phyloP scores from a whole-genome alignment of 2,329 filamentous ascomycete genomes.

The Colletotrichum acutatum region DNA sequence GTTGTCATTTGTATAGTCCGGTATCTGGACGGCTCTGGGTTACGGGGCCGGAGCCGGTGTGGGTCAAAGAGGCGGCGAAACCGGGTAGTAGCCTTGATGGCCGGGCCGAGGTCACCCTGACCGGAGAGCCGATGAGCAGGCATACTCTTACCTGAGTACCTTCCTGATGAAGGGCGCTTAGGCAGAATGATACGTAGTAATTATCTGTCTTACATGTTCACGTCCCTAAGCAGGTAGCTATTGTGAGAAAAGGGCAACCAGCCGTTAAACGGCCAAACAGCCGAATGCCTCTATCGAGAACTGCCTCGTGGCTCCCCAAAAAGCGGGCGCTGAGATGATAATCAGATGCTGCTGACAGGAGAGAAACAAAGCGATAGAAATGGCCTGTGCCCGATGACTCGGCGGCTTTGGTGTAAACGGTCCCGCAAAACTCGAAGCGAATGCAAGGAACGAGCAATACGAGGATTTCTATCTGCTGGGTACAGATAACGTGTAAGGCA shows the following conservation, averaged over 20 bases:
- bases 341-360: background rate
- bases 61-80: background rate
- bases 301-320: background rate
- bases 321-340: background rate
- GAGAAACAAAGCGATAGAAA: background rate
- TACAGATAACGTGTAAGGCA: background rate
- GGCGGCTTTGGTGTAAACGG: background rate
- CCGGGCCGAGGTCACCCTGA: background rate
- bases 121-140: background rate
- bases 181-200: too few relatives aligned
- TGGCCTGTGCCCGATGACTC: background rate
- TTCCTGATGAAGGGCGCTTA: too few relatives aligned
- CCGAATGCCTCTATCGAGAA: background rate
- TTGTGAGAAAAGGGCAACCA: background rate
- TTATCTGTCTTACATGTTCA: too few relatives aligned
- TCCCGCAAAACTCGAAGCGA: background rate
- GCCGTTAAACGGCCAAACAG: background rate
- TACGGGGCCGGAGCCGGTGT: background rate
- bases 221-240: too few relatives aligned
- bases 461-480: background rate
- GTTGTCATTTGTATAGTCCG: background rate
- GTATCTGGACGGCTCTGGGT: background rate
- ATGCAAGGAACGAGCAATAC: background rate
- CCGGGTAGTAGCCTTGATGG: too few relatives aligned
- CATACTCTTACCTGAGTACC: too few relatives aligned